Evolutionary conservation across 2,329 filamentous ascomycete species (phyloP), one percentile per base, ranked within the genome.

Genomic region (Scedosporium minutisporum): DNA sequence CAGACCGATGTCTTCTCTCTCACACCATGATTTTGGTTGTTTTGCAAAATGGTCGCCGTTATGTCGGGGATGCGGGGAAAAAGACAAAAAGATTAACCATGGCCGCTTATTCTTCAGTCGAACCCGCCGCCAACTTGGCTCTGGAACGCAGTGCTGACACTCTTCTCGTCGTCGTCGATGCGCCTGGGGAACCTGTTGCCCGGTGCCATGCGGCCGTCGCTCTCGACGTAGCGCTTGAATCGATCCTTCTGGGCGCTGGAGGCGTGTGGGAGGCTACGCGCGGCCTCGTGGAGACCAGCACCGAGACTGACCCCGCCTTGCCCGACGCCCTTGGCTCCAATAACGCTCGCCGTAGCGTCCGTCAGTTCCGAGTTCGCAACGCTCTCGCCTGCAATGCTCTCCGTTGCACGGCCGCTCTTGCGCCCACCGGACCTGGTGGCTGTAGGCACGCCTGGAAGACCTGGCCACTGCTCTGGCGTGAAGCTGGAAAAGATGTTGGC

Each of bases 401-500:
- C 86, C 4, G 89, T 79, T 14, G 85, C 85, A 62, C 87, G 84
- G 27, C 83, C 86, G 66, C 88, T 87, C 64, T 80, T 80, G 72
- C 89, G 89, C 67, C 81, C 82, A 29, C 87, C 87, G 66, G 80
- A 74, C 33, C 90, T 88, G 59, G 88, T 81, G 6, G 80, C 75
- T 6, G 74, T 73, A 9, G 75, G 71, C 41, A 87, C 87, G 27
- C 90, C 89, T 1, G 83, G 83, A 57, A 97, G 82, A 12, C 89
- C 84, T 33, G 95, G 95, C 95, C 95, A 99, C 69, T 85, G 82
- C 68, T 97, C 93, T 9, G 87, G 81, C 41, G 89, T 87, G 76
- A 99, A 97, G 73, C 88, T 90, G 63, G 91, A 92, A 76, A 99
- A 99, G 89, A 97, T 96, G 18, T 90, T 89, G 16, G 95, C 95